phyloP scores from a whole-genome alignment of 768 basidiomycete species.

The Rhizopogon vesiculosus region DNA sequence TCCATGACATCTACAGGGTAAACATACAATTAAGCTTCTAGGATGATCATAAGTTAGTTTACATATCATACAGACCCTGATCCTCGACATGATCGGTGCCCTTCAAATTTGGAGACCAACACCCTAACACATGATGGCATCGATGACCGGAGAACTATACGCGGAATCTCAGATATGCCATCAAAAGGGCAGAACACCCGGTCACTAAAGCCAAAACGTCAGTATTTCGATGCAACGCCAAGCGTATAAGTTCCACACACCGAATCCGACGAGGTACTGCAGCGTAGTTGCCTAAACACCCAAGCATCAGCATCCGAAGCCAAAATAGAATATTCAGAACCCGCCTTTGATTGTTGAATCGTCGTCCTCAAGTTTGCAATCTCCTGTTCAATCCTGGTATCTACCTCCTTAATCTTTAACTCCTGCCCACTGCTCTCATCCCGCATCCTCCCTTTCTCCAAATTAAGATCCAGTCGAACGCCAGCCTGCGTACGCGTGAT shows the following conservation, averaged over 20 bases:
- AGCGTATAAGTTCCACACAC: slow-evolving; percentile 36
- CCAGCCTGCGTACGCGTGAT: slow-evolving; percentile 90
- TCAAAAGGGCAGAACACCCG: slow-evolving; percentile 78
- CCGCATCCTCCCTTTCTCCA: slow-evolving; percentile 94
- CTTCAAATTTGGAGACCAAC: no score
- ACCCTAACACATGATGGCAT: neutral
- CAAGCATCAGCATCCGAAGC: neutral
- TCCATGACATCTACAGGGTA: no score
- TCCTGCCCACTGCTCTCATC: slow-evolving; percentile 92
- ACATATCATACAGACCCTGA: no score
- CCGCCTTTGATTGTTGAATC: slow-evolving; percentile 81
- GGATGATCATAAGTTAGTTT: no score
- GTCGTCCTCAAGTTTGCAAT: slow-evolving; percentile 81
- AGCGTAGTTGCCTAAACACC: slow-evolving; percentile 67
- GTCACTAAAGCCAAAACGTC: slow-evolving; percentile 50
- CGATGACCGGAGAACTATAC: slow-evolving; percentile 16
- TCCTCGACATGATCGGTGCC: no score
- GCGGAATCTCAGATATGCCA: slow-evolving; percentile 82
- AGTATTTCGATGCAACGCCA: slow-evolving; percentile 1
- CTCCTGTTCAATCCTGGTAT: slow-evolving; percentile 95
- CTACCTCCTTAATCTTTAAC: slow-evolving; percentile 95
- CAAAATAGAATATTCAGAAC: slow-evolving; percentile 6
- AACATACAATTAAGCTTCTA: no score
- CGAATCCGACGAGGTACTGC: slow-evolving; percentile 85
- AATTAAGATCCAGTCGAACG: slow-evolving; percentile 89